Evolutionary conservation across 345 rosid species (phyloP), one percentile per base, ranked within the genome.

Genomic region (thale cress (Arabidopsis thaliana)): DNA sequence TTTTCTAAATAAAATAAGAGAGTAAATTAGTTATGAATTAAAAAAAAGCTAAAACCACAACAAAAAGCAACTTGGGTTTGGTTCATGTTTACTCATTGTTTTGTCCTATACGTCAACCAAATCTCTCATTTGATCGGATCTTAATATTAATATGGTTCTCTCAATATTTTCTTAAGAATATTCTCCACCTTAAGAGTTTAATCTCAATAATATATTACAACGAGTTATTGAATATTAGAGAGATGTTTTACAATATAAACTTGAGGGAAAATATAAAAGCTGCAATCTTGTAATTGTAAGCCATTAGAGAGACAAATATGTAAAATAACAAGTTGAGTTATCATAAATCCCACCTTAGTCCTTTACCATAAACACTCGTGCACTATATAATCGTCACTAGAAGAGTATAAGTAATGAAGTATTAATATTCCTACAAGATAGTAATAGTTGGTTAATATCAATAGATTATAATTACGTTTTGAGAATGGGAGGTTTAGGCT

Each of bases 241-340:
- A 52, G 1, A 76, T 16, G 42, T 61, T 37, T 52, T 52, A 53
- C 65, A 61, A 53, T 24, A 60, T 61, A 51, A 62, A 62, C 46
- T 77, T 48, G 45, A 30, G 59, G 40, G 45, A 65, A 61, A 23
- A 44, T 10, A 46, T 28, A 77, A 80, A 80, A 76, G 73, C 81
- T 87, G 73, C 46, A 79, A 78, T 63, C 74, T 74, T 87, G 97
- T 80, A 81, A 87, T 56, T 90, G 98, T 82, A 79, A 83, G 84
- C 97, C 98, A 93, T 79, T 85, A 82, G 72, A 88, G 87, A 78
- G 82, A 90, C 97, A 80, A 73, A 76, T 24, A 55, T 77, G 72
- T 41, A 72, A 49, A 82, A 85, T 86, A 85, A 84, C 25, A 4
- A 57, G 78, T 76, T 80, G 79, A 76, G 76, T 80, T 66, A 87